Evolutionary conservation across 805 yeast genomes (phyloP), one percentile per base, ranked within the genome.

Genomic region (Cyberlindnera misumaiensis): DNA sequence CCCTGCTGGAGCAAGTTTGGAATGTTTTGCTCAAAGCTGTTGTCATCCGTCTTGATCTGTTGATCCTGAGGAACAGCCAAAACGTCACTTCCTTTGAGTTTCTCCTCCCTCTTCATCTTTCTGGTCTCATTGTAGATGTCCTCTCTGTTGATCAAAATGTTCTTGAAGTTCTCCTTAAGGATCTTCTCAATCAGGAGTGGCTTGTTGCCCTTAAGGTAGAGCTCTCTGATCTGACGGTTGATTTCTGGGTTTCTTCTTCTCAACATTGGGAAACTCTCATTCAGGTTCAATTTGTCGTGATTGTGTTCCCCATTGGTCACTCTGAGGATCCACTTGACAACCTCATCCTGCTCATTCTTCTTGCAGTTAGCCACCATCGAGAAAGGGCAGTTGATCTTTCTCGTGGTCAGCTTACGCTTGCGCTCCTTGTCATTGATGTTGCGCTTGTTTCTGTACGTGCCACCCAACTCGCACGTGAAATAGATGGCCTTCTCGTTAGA

Each of bases 211-310:
- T 55, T 49, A 28, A 49, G 35, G 37, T 55, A 55, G n/a, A 55
- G 27, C 31, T 51, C 56, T 44, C 59, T 55, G 31, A 55, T 55
- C 35, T 51, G 53, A 38, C 57, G 53, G 38, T 55, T 55, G 17
- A 55, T 52, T 31, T 53, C 58, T 9, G 59, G 56, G 35, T 51
- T 53, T 52, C 59, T 53, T 51, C 58, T 53, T 52, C 59, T 52
- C 34, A 55, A 34, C 54, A 48, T 53, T 34, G 59, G 59, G 47
- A 48, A 55, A 35, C 53, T 48, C 38, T 55, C 59, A 34, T 46
- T 55, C 32, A 53, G 36, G 36, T 55, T 53, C 30, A 55, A 30
- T 32, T 52, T 55, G 34, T 55, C 59, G 37, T 55, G 59, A 39
- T 55, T 53, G 36, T 55, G 59, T 25, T 55, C 58, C 14, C 52